Evolutionary conservation across 202 grass and related monocot species (phyloP), one percentile per base, ranked within the genome.

Genomic region (Brachypodium distachyon): DNA sequence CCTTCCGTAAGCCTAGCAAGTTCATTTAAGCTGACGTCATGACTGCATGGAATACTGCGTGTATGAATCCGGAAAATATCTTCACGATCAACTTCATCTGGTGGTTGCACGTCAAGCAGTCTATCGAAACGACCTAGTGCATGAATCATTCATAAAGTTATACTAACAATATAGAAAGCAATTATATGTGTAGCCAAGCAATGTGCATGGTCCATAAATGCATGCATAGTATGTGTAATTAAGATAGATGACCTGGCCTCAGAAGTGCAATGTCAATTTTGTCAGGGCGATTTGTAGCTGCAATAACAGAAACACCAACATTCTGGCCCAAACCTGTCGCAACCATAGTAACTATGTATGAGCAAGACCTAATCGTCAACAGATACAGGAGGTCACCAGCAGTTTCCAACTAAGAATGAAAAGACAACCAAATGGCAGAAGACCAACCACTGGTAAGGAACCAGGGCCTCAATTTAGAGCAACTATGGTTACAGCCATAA

Each of bases 241-340:
- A 21, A 28, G 46, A 55, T 29, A 58, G 26, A 61, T 23, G 44
- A 97, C 95, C 95, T 90, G 95, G 95, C 29, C 95, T 91, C 58
- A 92, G 49, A 76, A 97, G 89, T 53, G 91, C 91, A 83, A 57
- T 87, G 82, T 97, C 95, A 44, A 97, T 97, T 87, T 97, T 97
- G 58, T 97, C 95, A 23, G 95, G 95, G 31, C 91, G 91, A 71
- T 97, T 97, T 49, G 95, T 97, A 82, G 95, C 95, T 79, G 87
- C 95, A 82, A 97, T 88, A 80, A 94, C 87, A 74, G 87, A 90
- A 61, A 94, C 64, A 11, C 88, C 91, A 72, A 70, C 77, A 78
- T 74, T 89, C 64, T 87, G 72, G 54, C 90, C 82, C 89, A 97
- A 87, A 87, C 87, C 93, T 97, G 77, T 86, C 67, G 38, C 68